Evolutionary conservation across 495 filamentous ascomycete genomes (phyloP).

Genomic region (Hypomontagnella submonticulosa): DNA sequence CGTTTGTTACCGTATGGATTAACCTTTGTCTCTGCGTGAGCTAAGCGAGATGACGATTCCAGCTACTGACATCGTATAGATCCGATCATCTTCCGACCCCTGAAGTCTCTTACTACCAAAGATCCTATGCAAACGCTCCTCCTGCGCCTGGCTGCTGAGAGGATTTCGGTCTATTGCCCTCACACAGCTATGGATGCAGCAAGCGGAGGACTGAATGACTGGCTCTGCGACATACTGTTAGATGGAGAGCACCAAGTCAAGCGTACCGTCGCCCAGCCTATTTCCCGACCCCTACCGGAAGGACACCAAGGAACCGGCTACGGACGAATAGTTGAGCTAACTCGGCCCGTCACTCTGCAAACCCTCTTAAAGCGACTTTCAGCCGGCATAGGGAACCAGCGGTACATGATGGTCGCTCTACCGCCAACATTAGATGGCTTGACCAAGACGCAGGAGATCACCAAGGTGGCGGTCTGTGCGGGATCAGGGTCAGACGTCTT

Average conservation of each 20-base stretch:
- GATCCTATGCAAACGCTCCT: constrained; percentile 89
- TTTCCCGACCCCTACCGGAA: constrained; percentile 46
- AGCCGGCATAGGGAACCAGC: constrained; percentile 49
- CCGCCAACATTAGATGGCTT: constrained; percentile 43
- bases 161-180: constrained; percentile 94
- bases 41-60: background rate
- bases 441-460: constrained; percentile 56
- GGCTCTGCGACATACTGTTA: constrained; percentile 88
- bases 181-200: constrained; percentile 95
- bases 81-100: constrained; percentile 91
- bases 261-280: constrained; percentile 53
- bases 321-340: constrained; percentile 77
- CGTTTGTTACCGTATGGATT: constrained; percentile 82
- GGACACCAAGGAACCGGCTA: constrained; percentile 78
- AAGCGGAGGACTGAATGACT: constrained; percentile 88
- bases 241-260: constrained; percentile 42
- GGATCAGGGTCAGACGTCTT: constrained; percentile 83
- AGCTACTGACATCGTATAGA: constrained; percentile 62
- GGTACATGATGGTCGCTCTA: constrained; percentile 55
- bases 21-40: background rate
- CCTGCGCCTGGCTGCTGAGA: constrained; percentile 82
- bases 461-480: constrained; percentile 77
- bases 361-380: constrained; percentile 67
- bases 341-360: constrained; percentile 65
- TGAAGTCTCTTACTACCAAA: constrained; percentile 85